Base-by-base conservation (phyloP, 805 yeast genomes). In the Cyberlindnera sargentensis region DNA sequence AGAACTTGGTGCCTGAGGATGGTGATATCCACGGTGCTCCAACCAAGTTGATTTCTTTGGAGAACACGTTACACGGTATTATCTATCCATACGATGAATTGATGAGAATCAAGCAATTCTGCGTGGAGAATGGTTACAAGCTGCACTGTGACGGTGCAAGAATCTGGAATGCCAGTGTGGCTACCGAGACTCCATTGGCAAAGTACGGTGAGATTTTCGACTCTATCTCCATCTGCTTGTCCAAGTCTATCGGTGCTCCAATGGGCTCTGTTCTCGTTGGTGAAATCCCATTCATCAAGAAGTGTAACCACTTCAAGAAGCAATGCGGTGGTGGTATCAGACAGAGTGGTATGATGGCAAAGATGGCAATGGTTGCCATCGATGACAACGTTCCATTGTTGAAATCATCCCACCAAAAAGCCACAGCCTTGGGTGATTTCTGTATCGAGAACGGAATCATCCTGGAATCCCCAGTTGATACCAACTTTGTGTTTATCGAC, bases 91-190 rank as follows among this genome's bases (percentile, higher is more conserved):
- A 83, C 37, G 91, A 83, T 31, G 96, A 90, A 62, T 73, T 90
- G 44, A 65, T 70, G 48, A 74, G 78, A 48, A 90, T 90, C 53
- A 74, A 82, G 41, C 73, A 67, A 39, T 90, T 85, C 72, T 86
- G 93, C 51, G 68, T 70, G 43, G 74, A 66, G 31, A 72, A 82
- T 52, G 72, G 71, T 46, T 66, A 87, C 43, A 72, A 69, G 44
- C 64, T 89, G 55, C 97, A 90, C 57, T 76, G 89, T 55, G 98
- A 90, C 61, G 98, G 98, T 50, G 98, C 98, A 15, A 75, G 98
- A 53, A 68, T 90, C 43, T 89, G 95, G 93, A 87, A 90, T 58
- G 96, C 96, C 8, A 70, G 80, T 34, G 84, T 75, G 9, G 90
- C 75, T 27, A 77, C 87, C 8, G 49, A 45, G 8, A 49, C 53